These are phyloP conservation scores for Lasiodiplodia hormozganensis DNA, from an alignment of 2,329 filamentous ascomycete genomes.

Conservation along the genomic window DNA sequence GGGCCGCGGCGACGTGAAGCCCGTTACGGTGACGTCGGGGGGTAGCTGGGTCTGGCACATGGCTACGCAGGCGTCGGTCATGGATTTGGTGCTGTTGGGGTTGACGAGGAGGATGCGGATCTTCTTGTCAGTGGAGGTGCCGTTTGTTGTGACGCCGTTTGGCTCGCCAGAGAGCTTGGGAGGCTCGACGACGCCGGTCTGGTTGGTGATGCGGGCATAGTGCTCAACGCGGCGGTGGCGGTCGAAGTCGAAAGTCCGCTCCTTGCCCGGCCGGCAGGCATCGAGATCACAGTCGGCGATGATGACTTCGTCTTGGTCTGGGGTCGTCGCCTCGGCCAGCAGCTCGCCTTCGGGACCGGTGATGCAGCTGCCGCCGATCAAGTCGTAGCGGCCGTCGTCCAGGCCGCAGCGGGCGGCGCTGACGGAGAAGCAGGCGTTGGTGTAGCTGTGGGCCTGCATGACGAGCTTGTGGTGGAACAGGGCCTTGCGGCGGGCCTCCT, in stretches of 20 bases:
- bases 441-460: conserved; percentile 60
- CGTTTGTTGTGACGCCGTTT: conserved; percentile 12
- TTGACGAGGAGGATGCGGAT: conserved; percentile 57
- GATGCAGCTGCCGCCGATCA: conserved; percentile 57
- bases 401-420: conserved; percentile 56
- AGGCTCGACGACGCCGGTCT: conserved; percentile 40
- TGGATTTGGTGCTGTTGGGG: conserved; percentile 55
- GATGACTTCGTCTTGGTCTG: conserved; percentile 55
- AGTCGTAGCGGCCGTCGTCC: conserved; percentile 56
- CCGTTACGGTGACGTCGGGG: conserved; percentile 55
- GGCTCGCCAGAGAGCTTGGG: conserved; percentile 35
- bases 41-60: conserved; percentile 54
- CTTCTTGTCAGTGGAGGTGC: conserved; percentile 30
- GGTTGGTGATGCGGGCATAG: conserved; percentile 33
- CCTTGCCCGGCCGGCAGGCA: conserved; percentile 53
- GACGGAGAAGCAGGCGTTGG: conserved; percentile 59
- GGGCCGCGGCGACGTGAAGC: conserved; percentile 58
- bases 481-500: conserved; percentile 54
- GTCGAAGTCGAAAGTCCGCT: conserved; percentile 47
- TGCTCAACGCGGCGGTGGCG: conserved; percentile 35
- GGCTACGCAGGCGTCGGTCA: conserved; percentile 57
- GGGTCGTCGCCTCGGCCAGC: conserved; percentile 55
- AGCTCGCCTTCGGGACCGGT: conserved; percentile 56
- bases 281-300: conserved; percentile 57
- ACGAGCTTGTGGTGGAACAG: conserved; percentile 60